Evolutionary conservation across 495 filamentous ascomycete species (phyloP).

Genomic region (Annulohypoxylon nitens): DNA sequence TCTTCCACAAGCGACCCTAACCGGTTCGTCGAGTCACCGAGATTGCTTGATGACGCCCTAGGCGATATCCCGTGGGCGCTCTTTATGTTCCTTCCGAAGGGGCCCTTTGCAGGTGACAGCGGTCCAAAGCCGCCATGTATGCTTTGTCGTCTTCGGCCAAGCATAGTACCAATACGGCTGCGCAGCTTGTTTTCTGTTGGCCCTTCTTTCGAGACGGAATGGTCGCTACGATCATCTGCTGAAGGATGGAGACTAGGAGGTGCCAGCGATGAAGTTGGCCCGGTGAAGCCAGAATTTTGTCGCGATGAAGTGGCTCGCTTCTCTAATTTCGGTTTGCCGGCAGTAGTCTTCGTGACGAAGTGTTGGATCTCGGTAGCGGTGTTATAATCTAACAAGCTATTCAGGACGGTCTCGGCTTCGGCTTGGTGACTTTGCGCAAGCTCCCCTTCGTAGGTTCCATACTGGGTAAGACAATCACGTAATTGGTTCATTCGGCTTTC

Average conservation of each 20-base stretch:
- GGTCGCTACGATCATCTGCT: slow-evolving; percentile 72
- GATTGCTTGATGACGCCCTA: slow-evolving; percentile 66
- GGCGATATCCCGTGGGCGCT: slow-evolving; percentile 67
- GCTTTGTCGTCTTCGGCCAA: slow-evolving; percentile 74
- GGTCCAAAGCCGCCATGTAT: slow-evolving; percentile 66
- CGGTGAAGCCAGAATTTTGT: slow-evolving; percentile 56
- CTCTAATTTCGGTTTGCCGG: slow-evolving; percentile 64
- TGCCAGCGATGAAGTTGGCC: slow-evolving; percentile 47
- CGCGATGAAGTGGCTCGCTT: slow-evolving; percentile 56
- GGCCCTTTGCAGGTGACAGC: slow-evolving; percentile 59
- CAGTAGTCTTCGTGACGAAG: slow-evolving; percentile 70
- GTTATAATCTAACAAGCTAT: slow-evolving; percentile 86
- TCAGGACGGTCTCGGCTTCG: slow-evolving; percentile 84
- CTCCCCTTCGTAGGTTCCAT: slow-evolving; percentile 93
- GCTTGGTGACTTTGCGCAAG: slow-evolving; percentile 81
- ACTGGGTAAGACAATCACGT: slow-evolving; percentile 91
- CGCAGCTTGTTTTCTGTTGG: slow-evolving; percentile 68
- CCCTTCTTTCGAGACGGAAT: slow-evolving; percentile 66
- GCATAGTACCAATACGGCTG: slow-evolving; percentile 83
- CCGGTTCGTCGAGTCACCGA: slow-evolving; percentile 65
- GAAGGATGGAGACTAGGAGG: slow-evolving; percentile 44
- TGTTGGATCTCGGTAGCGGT: slow-evolving; percentile 91
- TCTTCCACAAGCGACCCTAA: slow-evolving; percentile 66
- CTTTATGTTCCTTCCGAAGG: slow-evolving; percentile 66
- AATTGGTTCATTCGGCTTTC: slow-evolving; percentile 91